phyloP scores from a whole-genome alignment of 179 eudicot species.

The Kewa caespitosa region DNA sequence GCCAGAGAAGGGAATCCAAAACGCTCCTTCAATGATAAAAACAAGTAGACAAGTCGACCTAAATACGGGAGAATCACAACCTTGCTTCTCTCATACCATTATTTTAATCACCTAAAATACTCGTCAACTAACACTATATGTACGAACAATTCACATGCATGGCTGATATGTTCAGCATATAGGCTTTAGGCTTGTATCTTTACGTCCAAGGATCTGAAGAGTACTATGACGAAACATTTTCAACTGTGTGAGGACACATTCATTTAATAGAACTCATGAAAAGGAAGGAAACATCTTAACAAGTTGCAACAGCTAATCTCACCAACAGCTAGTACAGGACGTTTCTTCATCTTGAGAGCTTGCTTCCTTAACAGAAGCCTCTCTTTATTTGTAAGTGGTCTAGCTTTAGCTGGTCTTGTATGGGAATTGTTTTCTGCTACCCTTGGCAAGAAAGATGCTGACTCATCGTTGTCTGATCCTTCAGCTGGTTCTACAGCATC shows the following conservation, averaged over 20 bases:
- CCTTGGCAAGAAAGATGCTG: constrained; percentile 23
- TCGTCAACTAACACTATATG: not conserved
- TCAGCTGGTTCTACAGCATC: constrained; percentile 3
- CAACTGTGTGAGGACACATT: not conserved
- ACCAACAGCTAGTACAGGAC: constrained; percentile 90
- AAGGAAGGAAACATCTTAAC: not conserved
- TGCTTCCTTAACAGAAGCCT: constrained; percentile 85
- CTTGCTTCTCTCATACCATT: not conserved
- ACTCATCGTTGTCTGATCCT: constrained; percentile 27
- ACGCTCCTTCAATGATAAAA: not conserved
- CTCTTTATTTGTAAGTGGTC: constrained; percentile 77
- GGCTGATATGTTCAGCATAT: not conserved
- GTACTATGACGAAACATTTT: not conserved
- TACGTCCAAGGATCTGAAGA: not conserved
- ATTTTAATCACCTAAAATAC: not conserved
- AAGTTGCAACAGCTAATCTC: constrained; percentile 22
- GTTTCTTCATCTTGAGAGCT: constrained; percentile 71
- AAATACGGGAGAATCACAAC: not conserved
- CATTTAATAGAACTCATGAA: not conserved
- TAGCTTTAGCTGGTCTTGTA: constrained; percentile 38
- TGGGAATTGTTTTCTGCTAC: constrained; percentile 19
- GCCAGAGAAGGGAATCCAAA: not conserved
- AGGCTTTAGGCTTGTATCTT: not conserved
- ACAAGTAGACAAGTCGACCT: not conserved
- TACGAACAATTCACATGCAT: constrained; percentile 6